Evolutionary conservation across 345 rosid genomes (phyloP).

Genomic region (Clausena lansium): DNA sequence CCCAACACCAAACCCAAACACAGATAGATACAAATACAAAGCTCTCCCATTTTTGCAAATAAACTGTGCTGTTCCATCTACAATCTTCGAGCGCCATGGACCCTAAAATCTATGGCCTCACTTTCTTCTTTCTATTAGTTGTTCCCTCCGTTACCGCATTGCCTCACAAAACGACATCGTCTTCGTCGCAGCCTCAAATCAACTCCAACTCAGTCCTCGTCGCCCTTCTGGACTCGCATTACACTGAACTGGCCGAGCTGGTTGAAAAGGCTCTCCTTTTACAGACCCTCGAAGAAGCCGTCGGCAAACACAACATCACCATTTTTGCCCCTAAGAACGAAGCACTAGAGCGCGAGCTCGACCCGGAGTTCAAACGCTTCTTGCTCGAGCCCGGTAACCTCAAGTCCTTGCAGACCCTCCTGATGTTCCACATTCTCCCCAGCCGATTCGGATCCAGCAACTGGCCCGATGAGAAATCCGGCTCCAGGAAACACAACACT

Average conservation of each 20-base stretch:
- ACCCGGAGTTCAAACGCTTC: conserved; percentile 88
- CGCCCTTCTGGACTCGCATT: conserved; percentile 93
- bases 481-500: conserved; percentile 38
- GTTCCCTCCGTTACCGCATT: conserved; percentile 34
- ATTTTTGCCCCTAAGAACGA: conserved; percentile 90
- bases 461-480: conserved; percentile 44
- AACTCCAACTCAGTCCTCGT: conserved; percentile 95
- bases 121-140: background rate
- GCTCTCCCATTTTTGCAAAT: background rate
- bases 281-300: conserved; percentile 84
- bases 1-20: background rate
- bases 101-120: conserved; percentile 37
- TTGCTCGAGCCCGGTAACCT: conserved; percentile 90
- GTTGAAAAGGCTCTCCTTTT: conserved; percentile 92
- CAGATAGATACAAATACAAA: background rate
- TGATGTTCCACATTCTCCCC: conserved; percentile 79
- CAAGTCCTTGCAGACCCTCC: conserved; percentile 68
- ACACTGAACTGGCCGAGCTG: conserved; percentile 84
- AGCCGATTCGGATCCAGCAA: conserved; percentile 45
- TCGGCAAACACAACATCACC: conserved; percentile 76
- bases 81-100: conserved; percentile 48
- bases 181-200: conserved; percentile 46
- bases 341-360: conserved; percentile 77
- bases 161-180: conserved; percentile 34
- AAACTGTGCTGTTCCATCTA: too few species aligned